Percentiles rank a stretch among this genome's conserved stretches.
These are phyloP conservation scores for Phellopilus nigrolimitatus DNA, from an alignment of 1,284 basidiomycete genomes.

Conservation along the genomic window DNA sequence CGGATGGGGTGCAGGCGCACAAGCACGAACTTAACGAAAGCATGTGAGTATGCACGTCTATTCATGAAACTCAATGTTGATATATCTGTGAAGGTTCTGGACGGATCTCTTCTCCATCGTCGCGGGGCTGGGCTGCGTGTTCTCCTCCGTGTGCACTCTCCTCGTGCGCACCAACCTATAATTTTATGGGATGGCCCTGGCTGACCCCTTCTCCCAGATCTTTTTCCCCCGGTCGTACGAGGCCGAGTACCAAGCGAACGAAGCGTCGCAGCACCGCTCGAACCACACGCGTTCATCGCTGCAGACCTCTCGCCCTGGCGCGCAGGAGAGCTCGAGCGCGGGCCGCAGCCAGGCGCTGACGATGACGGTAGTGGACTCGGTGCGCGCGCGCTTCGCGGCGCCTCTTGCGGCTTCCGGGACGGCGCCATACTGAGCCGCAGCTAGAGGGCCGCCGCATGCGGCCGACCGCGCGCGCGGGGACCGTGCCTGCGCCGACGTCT, in stretches of 20 bases:
- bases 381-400: not conserved
- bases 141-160: slow-evolving; percentile 70
- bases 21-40: slow-evolving; percentile 56
- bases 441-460: not conserved
- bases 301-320: no score
- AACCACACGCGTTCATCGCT: slow-evolving; percentile 3
- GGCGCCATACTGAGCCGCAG: not conserved
- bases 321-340: not conserved
- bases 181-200: not conserved
- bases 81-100: slow-evolving; percentile 24
- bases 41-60: slow-evolving; percentile 32
- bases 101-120: slow-evolving; percentile 58
- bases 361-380: not conserved
- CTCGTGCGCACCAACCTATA: slow-evolving; percentile 38
- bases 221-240: slow-evolving; percentile 74
- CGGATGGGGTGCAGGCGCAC: slow-evolving; percentile 60
- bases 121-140: slow-evolving; percentile 50
- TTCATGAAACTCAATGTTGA: not conserved
- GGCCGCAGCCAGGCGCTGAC: not conserved
- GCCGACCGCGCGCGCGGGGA: slow-evolving; percentile 2
- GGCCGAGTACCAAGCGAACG: slow-evolving; percentile 50
- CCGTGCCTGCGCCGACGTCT: not conserved
- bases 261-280: slow-evolving; percentile 27
- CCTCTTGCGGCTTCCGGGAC: not conserved
- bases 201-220: slow-evolving; percentile 47